These are phyloP conservation scores for Thalassiosira ordinaria DNA, from an alignment of 352 stramenopile species.

Conservation along the genomic window DNA sequence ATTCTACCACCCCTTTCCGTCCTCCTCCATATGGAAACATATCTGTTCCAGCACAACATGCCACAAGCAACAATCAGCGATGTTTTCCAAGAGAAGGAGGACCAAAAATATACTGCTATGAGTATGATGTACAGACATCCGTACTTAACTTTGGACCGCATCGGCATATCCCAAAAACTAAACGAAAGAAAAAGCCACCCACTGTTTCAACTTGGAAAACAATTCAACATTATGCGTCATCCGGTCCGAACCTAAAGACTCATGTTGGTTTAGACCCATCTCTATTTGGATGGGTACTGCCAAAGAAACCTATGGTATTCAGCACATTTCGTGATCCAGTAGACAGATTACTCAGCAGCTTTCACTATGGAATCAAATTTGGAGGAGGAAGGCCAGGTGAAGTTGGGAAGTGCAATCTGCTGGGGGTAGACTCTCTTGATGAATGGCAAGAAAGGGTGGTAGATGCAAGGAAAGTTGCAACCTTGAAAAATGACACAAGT, in stretches of 20 bases:
- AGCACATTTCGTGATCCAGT: slow-evolving; percentile 44
- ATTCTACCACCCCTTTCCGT: background rate
- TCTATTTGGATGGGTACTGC: slow-evolving; percentile 48
- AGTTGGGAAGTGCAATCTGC: slow-evolving; percentile 34
- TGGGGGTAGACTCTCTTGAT: background rate
- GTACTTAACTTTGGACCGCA: slow-evolving; percentile 39
- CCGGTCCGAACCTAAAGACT: slow-evolving; percentile 17
- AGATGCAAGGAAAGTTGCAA: slow-evolving; percentile 12
- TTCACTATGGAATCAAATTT: slow-evolving; percentile 54
- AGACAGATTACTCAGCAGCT: slow-evolving; percentile 31
- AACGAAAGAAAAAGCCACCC: background rate
- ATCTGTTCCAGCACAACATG: background rate
- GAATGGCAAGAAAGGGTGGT: slow-evolving; percentile 23
- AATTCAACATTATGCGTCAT: slow-evolving; percentile 28
- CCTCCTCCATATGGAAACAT: background rate
- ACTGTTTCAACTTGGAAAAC: background rate
- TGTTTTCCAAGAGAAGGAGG: slow-evolving; percentile 5
- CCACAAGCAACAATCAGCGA: background rate
- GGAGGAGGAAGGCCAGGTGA: slow-evolving; percentile 26
- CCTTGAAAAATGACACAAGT: slow-evolving; percentile 17
- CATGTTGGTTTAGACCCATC: slow-evolving; percentile 48
- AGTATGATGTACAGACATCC: slow-evolving; percentile 27
- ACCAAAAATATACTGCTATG: slow-evolving; percentile 19
- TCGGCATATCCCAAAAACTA: background rate
- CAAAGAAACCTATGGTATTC: slow-evolving; percentile 42